A percentile compares a stretch with the other conserved stretches of the same genome.
Conservation (phyloP, 2,329 filamentous ascomycete genomes). For the Xylogone sp. region DNA sequence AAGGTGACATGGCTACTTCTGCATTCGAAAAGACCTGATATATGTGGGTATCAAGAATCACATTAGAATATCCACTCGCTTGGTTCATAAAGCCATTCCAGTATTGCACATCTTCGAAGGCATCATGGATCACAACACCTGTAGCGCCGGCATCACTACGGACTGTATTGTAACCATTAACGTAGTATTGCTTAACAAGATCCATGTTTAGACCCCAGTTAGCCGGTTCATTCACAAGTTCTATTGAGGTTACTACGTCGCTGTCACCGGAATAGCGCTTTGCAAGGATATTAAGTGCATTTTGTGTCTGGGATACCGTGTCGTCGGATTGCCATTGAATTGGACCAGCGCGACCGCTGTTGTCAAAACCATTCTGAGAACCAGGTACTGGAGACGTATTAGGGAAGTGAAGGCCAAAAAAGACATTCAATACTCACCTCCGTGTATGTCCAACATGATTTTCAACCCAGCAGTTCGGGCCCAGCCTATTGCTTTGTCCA, state of each 20-base stretch:
- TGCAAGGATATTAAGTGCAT: slow-evolving; percentile 34
- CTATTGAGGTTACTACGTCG: slow-evolving; percentile 38
- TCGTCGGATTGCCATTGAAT: slow-evolving; percentile 44
- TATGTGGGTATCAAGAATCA: slow-evolving; percentile 39
- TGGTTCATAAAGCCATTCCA: slow-evolving; percentile 62
- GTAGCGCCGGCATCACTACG: slow-evolving; percentile 40
- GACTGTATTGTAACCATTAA: slow-evolving; percentile 47
- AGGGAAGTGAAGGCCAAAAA: background rate
- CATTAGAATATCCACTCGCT: slow-evolving; percentile 36
- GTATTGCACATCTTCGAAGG: slow-evolving; percentile 45
- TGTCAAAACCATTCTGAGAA: slow-evolving; percentile 67
- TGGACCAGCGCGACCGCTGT: slow-evolving; percentile 49
- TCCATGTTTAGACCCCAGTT: slow-evolving; percentile 31
- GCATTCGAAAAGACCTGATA: slow-evolving; percentile 37
- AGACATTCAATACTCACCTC: slow-evolving; percentile 40
- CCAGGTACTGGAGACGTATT: slow-evolving; percentile 41
- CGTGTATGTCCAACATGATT: slow-evolving; percentile 66
- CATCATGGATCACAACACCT: slow-evolving; percentile 55
- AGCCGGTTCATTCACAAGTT: slow-evolving; percentile 38
- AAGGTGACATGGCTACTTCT: slow-evolving; percentile 33
- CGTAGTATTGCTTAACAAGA: slow-evolving; percentile 36
- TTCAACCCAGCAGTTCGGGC: slow-evolving; percentile 54
- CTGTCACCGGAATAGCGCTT: slow-evolving; percentile 34
- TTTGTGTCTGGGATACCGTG: slow-evolving; percentile 31
- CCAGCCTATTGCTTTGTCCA: slow-evolving; percentile 56